phyloP scores from a whole-genome alignment of 176 grass and related monocot genomes.

The Elymus sibiricus region DNA sequence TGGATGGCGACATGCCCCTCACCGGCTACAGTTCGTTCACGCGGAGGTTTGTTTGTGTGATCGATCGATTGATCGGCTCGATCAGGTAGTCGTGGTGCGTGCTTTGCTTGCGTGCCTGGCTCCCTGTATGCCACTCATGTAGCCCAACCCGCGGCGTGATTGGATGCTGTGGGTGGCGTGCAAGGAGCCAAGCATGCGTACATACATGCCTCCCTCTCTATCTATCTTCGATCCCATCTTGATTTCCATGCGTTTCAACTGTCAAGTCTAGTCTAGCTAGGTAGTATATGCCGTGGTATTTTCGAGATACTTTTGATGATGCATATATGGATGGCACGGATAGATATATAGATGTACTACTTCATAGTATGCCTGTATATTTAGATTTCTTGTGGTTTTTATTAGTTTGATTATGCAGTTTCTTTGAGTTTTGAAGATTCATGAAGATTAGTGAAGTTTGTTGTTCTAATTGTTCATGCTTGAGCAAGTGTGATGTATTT shows the following conservation, averaged over 20 bases:
- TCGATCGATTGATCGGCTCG: slow-evolving; percentile 12
- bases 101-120: slow-evolving; percentile 68
- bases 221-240: background rate
- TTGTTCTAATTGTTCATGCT: slow-evolving; percentile 4
- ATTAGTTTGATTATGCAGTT: slow-evolving; percentile 3
- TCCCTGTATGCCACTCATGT: slow-evolving; percentile 99
- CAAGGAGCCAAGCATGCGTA: slow-evolving; percentile 99
- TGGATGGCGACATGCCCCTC: background rate
- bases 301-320: background rate
- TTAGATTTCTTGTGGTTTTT: background rate
- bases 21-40: background rate
- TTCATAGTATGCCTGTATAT: background rate
- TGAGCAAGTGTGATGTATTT: background rate
- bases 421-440: background rate
- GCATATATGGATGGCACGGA: background rate
- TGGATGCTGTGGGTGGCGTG: slow-evolving; percentile 98
- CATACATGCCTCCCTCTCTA: background rate
- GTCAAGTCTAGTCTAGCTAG: background rate
- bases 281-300: background rate
- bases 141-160: slow-evolving; percentile 71
- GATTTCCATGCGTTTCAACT: background rate
- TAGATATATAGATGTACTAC: slow-evolving; percentile 15
- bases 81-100: background rate
- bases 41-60: slow-evolving; percentile 18
- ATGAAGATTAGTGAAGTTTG: background rate